phyloP scores from a whole-genome alignment of 345 rosid species.

The Euphorbia peplus region DNA sequence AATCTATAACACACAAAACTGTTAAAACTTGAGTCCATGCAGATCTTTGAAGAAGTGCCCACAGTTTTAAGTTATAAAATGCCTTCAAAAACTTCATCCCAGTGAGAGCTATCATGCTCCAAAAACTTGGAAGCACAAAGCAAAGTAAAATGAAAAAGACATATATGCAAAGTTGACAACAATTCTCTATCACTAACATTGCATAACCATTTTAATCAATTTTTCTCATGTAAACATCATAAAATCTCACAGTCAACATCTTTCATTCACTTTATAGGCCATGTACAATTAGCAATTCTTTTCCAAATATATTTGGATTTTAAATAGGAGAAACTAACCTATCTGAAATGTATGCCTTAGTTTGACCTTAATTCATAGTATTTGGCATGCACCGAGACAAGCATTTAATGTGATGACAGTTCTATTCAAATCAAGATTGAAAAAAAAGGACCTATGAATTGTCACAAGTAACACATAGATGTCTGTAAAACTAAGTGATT shows the following conservation, averaged over 20 bases:
- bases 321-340: slow-evolving; percentile 1
- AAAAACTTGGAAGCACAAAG: neutral
- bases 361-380: neutral
- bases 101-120: neutral
- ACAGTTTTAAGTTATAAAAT: neutral
- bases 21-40: neutral
- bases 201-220: neutral
- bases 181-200: neutral
- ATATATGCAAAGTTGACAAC: neutral
- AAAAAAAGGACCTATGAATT: neutral
- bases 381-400: too few species aligned
- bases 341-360: neutral
- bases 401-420: neutral
- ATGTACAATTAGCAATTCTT: neutral
- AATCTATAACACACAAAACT: too few species aligned
- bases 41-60: neutral
- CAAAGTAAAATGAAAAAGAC: neutral
- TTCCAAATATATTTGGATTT: neutral
- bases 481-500: neutral
- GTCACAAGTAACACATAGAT: neutral
- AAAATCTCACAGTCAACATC: neutral
- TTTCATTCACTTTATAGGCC: neutral
- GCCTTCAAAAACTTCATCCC: neutral
- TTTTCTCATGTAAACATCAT: neutral
- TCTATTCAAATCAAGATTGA: neutral